A percentile compares a stretch with the other conserved stretches of the same genome.
Conservation (phyloP, 1,139 yeast genomes). For the Yamadazyma mexicana region DNA sequence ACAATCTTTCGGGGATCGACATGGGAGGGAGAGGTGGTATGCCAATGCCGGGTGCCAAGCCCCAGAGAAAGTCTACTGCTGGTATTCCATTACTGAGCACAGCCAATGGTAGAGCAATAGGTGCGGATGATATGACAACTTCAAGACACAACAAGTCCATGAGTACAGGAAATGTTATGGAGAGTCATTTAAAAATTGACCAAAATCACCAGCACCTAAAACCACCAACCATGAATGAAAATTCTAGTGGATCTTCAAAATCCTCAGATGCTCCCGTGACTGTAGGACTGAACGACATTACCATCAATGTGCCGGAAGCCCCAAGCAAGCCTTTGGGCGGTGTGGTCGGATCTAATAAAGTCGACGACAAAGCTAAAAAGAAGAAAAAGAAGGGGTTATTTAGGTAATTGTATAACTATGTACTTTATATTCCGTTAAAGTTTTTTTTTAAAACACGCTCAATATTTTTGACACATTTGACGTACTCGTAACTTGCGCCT, state of each 20-base stretch:
- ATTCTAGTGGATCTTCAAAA: conserved; percentile 29
- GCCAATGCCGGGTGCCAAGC: conserved; percentile 34
- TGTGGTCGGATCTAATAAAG: conserved; percentile 21
- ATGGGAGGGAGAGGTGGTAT: conserved; percentile 55
- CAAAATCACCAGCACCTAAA: conserved; percentile 19
- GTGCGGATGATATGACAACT: conserved; percentile 2
- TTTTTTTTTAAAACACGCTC: background rate
- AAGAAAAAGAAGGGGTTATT: conserved; percentile 41
- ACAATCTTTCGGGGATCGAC: conserved; percentile 38
- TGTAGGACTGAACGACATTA: conserved; percentile 17
- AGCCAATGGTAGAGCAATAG: background rate
- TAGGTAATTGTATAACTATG: conserved; percentile 19
- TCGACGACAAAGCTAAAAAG: conserved; percentile 21
- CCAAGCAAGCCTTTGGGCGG: conserved; percentile 39
- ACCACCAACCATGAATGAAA: conserved; percentile 28
- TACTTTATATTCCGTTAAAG: background rate
- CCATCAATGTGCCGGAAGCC: conserved; percentile 11
- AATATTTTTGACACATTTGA: background rate
- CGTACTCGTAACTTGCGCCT: no score
- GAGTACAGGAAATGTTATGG: conserved; percentile 13
- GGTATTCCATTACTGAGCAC: conserved; percentile 11
- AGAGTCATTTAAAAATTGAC: conserved; percentile 8
- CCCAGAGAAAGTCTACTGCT: conserved; percentile 15
- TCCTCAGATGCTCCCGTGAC: conserved; percentile 31
- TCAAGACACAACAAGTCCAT: conserved; percentile 12